Conservation (phyloP, 345 rosid species). For the Acer saccharum region DNA sequence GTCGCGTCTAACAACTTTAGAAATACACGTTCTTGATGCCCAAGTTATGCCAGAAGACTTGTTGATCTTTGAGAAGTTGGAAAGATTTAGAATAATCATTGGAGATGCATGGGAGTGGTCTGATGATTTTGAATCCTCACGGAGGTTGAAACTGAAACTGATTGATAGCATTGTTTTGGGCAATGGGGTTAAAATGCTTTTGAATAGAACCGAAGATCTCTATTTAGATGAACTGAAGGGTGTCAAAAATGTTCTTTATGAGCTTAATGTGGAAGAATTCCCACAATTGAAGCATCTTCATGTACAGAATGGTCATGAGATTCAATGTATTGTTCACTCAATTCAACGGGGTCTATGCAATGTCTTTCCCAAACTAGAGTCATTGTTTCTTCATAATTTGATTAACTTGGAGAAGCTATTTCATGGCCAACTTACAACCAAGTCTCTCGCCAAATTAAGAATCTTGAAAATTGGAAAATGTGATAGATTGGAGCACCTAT, state of each 20-base stretch:
- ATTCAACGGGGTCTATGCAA: too few species aligned
- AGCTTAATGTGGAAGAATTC: background rate
- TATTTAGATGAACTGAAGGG: conserved; percentile 4
- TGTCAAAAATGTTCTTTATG: background rate
- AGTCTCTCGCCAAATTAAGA: too few species aligned
- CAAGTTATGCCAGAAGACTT: conserved; percentile 6
- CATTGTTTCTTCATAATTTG: too few species aligned
- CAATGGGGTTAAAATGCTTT: background rate
- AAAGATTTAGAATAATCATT: background rate
- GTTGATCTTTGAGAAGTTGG: background rate
- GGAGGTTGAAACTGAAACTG: conserved; percentile 14
- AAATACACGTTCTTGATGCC: conserved; percentile 9
- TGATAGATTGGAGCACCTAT: too few species aligned
- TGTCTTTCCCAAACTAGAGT: too few species aligned
- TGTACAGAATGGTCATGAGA: too few species aligned
- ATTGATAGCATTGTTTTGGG: background rate
- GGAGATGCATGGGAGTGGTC: background rate
- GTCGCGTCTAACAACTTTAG: conserved; percentile 5
- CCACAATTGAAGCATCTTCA: too few species aligned
- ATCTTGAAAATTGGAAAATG: too few species aligned
- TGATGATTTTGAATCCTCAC: background rate
- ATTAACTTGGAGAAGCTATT: too few species aligned
- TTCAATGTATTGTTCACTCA: too few species aligned
- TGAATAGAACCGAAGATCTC: conserved; percentile 19
- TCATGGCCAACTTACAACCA: too few species aligned